Evolutionary conservation across 257 asterid species (phyloP).

Genomic region (Penstemon davidsonii): DNA sequence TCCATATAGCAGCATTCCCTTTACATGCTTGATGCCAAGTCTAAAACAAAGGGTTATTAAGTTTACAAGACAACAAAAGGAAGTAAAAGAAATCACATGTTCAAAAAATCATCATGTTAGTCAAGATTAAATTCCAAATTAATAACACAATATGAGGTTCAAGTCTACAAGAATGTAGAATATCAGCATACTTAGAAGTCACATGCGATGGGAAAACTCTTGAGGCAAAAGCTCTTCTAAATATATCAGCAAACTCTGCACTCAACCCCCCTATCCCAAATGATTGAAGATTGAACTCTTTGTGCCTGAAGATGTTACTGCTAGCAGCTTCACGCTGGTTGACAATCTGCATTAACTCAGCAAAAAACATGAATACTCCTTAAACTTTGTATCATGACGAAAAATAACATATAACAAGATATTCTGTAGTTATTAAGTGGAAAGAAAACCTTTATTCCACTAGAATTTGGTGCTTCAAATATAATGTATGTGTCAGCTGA

Average conservation of each 20-base stretch:
- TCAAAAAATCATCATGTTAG: slow-evolving; percentile 11
- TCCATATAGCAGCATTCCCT: slow-evolving; percentile 96
- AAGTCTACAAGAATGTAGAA: slow-evolving; percentile 21
- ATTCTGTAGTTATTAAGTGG: slow-evolving; percentile 23
- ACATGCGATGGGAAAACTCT: slow-evolving; percentile 98
- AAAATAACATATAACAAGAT: slow-evolving; percentile 24
- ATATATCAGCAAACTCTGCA: slow-evolving; percentile 95
- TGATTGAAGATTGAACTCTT: slow-evolving; percentile 88
- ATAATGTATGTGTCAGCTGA: slow-evolving; percentile 82
- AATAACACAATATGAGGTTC: slow-evolving; percentile 13
- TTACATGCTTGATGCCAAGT: slow-evolving; percentile 96
- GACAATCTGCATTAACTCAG: slow-evolving; percentile 63
- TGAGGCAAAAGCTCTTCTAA: slow-evolving; percentile 99
- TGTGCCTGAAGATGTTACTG: slow-evolving; percentile 89
- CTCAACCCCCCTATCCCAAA: slow-evolving; percentile 97
- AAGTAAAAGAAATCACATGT: slow-evolving; percentile 24
- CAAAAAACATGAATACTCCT: slow-evolving; percentile 21
- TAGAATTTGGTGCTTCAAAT: slow-evolving; percentile 75
- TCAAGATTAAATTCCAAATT: slow-evolving; percentile 9
- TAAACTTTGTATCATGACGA: slow-evolving; percentile 21
- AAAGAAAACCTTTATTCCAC: slow-evolving; percentile 81
- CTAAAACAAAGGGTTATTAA: slow-evolving; percentile 42
- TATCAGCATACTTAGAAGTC: slow-evolving; percentile 73
- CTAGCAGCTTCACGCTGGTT: slow-evolving; percentile 97
- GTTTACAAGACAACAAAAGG: slow-evolving; percentile 24